These are phyloP conservation scores for Acorus calamus DNA, from an alignment of 106 monocot genomes.

Conservation along the genomic window DNA sequence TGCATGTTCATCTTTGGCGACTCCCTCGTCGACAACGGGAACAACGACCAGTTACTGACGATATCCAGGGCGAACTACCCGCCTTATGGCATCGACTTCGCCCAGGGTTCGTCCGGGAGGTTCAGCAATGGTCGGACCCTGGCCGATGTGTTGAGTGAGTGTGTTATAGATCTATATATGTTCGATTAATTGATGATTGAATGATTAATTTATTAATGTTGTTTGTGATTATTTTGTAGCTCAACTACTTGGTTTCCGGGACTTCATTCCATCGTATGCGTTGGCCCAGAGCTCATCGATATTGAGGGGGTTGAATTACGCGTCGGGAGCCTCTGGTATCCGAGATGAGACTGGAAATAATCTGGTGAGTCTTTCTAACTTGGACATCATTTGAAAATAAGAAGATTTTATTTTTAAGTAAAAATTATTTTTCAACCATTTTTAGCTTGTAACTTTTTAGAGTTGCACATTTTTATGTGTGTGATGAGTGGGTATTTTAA, in stretches of 20 bases:
- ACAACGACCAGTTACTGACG: conserved; percentile 64
- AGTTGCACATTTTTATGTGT: too few species aligned
- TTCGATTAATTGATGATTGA: background rate
- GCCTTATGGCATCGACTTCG: conserved; percentile 81
- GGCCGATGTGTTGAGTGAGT: conserved; percentile 50
- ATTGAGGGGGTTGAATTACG: conserved; percentile 53
- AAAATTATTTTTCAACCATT: too few species aligned
- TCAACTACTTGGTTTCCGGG: conserved; percentile 47
- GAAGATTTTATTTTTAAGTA: too few species aligned
- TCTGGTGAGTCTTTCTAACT: conserved; percentile 24
- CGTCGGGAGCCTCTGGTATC: conserved; percentile 75
- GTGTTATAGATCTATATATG: background rate
- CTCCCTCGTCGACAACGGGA: conserved; percentile 84
- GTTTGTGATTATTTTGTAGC: conserved; percentile 18
- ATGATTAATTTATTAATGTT: background rate
- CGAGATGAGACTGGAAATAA: conserved; percentile 67
- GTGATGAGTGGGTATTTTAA: too few species aligned
- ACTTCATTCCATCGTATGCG: conserved; percentile 50
- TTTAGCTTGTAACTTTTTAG: too few species aligned
- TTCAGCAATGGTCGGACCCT: conserved; percentile 75
- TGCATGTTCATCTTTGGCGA: conserved; percentile 85
- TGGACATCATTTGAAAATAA: too few species aligned
- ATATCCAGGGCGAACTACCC: conserved; percentile 72
- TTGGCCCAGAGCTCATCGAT: conserved; percentile 11
- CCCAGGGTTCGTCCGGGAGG: conserved; percentile 49